Evolutionary conservation across 2,329 filamentous ascomycete genomes (phyloP), one percentile per base, ranked within the genome.

Genomic region (Byssochlamys sp.): DNA sequence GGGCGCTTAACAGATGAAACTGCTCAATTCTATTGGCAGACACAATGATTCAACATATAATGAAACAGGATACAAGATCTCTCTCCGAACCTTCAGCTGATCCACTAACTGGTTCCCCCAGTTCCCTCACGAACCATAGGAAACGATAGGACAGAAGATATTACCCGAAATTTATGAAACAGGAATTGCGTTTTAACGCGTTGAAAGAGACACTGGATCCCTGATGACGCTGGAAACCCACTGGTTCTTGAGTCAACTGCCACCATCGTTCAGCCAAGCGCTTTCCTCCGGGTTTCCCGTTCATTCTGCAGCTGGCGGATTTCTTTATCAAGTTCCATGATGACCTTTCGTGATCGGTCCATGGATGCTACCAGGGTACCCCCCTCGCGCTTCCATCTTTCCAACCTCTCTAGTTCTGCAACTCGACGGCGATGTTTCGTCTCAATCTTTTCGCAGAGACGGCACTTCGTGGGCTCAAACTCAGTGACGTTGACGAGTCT

Each of bases 371-470:
- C 75, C 68, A 82, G 80, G 65, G 77, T 81, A 65, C 72, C 72
- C 50, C 87, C 87, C 73, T 94, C 89, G 53, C 79, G 80, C 67
- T 81, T 78, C 91, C 91, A 96, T 60, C 91, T 86, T 63, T 80
- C 77, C 68, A 95, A 82, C 67, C 91, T 88, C 58, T 85, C 82
- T 52, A 81, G 71, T 79, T 95, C 89, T 75, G 90, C 90, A 69
- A 80, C 78, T 68, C 85, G 82, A 62, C 89, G 85, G 57, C 90
- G 84, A 69, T 82, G 77, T 77, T 96, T 96, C 75, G 88, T 91
- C 69, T 91, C 87, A 65, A 91, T 90, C 75, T 94, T 91, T 68
- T 90, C 86, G 77, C 92, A 97, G 61, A 91, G 80, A 71, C 88
- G 89, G 80, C 92, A 97, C 66, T 84, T 83, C 57, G 83, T 82